Evolutionary conservation across 176 grass and related monocot genomes (phyloP), one percentile per base, ranked within the genome.

Genomic region (Chrysopogon serrulatus): DNA sequence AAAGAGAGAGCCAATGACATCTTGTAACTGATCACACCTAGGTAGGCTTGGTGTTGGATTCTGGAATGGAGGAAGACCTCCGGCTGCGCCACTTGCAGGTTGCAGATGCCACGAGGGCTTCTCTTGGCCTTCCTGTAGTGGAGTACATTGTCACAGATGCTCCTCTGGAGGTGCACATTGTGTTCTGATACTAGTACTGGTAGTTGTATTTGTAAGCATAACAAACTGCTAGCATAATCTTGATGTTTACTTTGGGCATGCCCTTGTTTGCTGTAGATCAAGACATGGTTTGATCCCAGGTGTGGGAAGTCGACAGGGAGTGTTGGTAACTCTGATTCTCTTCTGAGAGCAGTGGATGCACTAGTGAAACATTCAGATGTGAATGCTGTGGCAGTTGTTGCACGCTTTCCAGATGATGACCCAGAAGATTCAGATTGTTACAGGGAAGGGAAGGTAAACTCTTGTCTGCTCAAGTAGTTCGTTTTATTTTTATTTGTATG

Each of bases 31-130:
- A 14, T 82, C 47, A 54, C 47, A 63, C 70, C 75, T 85, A 95
- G 93, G 93, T 99, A 96, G 96, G 93, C 28, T 73, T 96, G 68
- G 93, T 99, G 81, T 30, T 99, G 72, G 96, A 99, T 87, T 85
- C 91, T 16, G 96, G 89, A 61, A 96, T 99, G 54, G 93, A 99
- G 80, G 91, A 99, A 23, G 91, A 92, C 41, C 89, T 99, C 19
- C 88, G 59, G 79, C 65, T 99, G 26, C 85, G 87, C 5, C 93
- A 99, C 49, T 84, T 99, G 77, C 96, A 99, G 87, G 93, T 92
- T 41, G 91, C 87, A 18, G 96, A 99, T 84, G 96, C 96, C 2
- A 85, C 87, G 0, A 86, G 91, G 66, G 96, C 96, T 33, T 96
- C 93, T 8, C 85, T 98, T 13, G 91, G 93, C 41, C 77, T 96